Percentiles rank a stretch among this genome's conserved stretches.
Conservation (phyloP, 495 filamentous ascomycete genomes). For the Monascus purpureus region DNA sequence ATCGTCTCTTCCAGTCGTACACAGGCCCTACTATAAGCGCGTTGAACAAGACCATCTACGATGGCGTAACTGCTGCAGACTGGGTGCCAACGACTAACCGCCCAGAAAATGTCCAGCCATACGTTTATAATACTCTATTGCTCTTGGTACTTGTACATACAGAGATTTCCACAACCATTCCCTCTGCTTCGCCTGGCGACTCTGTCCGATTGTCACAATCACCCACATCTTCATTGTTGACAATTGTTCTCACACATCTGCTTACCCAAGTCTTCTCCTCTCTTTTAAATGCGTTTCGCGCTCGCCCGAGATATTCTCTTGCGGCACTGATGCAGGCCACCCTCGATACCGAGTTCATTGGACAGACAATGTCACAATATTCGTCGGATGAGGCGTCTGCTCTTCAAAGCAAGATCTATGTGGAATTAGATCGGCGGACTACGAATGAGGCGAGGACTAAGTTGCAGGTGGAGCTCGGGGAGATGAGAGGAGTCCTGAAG, state of each 20-base stretch:
- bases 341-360: conserved; percentile 90
- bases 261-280: conserved; percentile 61
- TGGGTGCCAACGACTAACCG: conserved; percentile 55
- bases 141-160: conserved; percentile 77
- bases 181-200: conserved; percentile 14
- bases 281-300: conserved; percentile 55
- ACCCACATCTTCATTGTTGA: conserved; percentile 43
- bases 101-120: conserved; percentile 65
- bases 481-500: conserved; percentile 78
- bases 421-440: conserved; percentile 73
- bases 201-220: conserved; percentile 24
- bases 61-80: conserved; percentile 52
- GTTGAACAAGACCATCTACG: conserved; percentile 48
- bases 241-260: conserved; percentile 63
- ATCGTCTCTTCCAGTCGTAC: conserved; percentile 80
- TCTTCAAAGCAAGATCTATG: conserved; percentile 75
- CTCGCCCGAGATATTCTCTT: conserved; percentile 53
- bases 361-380: conserved; percentile 79
- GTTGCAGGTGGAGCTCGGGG: conserved; percentile 74
- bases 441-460: conserved; percentile 66
- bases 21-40: conserved; percentile 53
- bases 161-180: conserved; percentile 70
- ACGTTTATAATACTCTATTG: conserved; percentile 77
- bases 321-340: conserved; percentile 91
- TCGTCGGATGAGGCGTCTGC: conserved; percentile 69